A percentile compares a stretch with the other conserved stretches of the same genome.
phyloP scores from a whole-genome alignment of 2,329 filamentous ascomycete genomes.

The Aspergillus japonicus region DNA sequence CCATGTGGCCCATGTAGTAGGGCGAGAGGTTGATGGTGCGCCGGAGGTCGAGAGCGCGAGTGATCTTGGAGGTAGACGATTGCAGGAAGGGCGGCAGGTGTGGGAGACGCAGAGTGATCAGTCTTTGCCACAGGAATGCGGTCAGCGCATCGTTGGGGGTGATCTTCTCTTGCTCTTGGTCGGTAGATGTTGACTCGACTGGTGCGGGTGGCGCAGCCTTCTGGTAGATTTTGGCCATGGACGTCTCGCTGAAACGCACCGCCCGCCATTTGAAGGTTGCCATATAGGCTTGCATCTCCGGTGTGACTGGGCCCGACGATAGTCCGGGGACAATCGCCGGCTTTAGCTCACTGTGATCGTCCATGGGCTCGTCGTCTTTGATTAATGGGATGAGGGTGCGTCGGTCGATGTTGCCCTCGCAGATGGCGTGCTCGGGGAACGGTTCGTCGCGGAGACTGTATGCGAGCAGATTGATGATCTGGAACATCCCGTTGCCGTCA shows the following conservation, averaged over 20 bases:
- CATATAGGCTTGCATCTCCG: conserved; percentile 1
- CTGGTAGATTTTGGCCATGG: conserved; percentile 6
- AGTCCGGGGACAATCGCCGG: not conserved
- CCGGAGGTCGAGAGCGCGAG: conserved; percentile 22
- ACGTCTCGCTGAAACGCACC: conserved; percentile 7
- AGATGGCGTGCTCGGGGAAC: not conserved
- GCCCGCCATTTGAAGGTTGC: conserved; percentile 14
- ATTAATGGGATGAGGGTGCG: conserved; percentile 17
- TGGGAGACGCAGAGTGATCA: conserved; percentile 10
- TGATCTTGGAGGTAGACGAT: conserved; percentile 9
- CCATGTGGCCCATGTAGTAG: conserved; percentile 24
- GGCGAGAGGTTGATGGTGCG: conserved; percentile 15
- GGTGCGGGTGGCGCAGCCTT: conserved; percentile 2
- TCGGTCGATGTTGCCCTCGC: conserved; percentile 21
- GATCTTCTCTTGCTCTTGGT: not conserved
- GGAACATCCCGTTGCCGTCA: conserved; percentile 23
- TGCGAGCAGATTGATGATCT: conserved; percentile 19
- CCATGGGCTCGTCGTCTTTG: conserved; percentile 6
- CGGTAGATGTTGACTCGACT: not conserved
- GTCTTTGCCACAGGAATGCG: conserved; percentile 21
- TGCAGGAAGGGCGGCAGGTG: not conserved
- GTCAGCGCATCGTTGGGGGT: conserved; percentile 23
- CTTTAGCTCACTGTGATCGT: conserved; percentile 16
- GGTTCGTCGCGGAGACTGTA: not conserved
- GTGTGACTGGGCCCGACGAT: not conserved